Evolutionary conservation across 345 rosid species (phyloP).

Genomic region (Bruguiera sexangula): DNA sequence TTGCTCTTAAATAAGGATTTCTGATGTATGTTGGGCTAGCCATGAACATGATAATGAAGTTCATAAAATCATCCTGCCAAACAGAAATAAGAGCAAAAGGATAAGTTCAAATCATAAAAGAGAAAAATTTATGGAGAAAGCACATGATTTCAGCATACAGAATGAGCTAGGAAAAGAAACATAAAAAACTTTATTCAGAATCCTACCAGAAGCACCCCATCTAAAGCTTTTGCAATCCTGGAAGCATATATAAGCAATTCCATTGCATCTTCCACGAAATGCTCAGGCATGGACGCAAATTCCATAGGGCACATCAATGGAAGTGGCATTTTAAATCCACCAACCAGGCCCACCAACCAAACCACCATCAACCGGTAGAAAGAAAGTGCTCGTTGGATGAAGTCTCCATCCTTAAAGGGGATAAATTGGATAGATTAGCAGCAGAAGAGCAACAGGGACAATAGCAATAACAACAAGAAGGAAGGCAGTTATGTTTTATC

Average conservation of each 20-base stretch:
- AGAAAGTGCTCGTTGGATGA: constrained; percentile 78
- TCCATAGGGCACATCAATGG: constrained; percentile 82
- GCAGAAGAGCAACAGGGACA: too few relatives aligned
- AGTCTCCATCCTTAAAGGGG: constrained; percentile 59
- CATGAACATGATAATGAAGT: constrained; percentile 98
- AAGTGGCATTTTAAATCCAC: constrained; percentile 95
- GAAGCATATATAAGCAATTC: constrained; percentile 92
- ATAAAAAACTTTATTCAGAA: constrained; percentile 10
- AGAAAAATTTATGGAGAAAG: neutral
- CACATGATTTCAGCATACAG: constrained; percentile 3
- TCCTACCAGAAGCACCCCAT: constrained; percentile 76
- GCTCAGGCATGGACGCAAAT: constrained; percentile 96
- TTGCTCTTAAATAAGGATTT: constrained; percentile 95
- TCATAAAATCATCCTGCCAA: constrained; percentile 95
- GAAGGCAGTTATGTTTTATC: neutral
- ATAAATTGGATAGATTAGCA: neutral
- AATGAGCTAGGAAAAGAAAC: neutral
- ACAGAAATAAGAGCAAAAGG: constrained; percentile 13
- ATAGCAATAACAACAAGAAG: too few relatives aligned
- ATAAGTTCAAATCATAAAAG: neutral
- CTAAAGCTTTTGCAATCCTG: constrained; percentile 84
- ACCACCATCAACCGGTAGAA: constrained; percentile 84
- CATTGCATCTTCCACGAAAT: constrained; percentile 98
- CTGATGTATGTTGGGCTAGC: constrained; percentile 79
- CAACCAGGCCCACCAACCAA: constrained; percentile 86